Percentiles rank a stretch among this genome's conserved stretches.
Evolutionary conservation across 495 filamentous ascomycete species (phyloP).

Genomic region (Acidomyces sp.): DNA sequence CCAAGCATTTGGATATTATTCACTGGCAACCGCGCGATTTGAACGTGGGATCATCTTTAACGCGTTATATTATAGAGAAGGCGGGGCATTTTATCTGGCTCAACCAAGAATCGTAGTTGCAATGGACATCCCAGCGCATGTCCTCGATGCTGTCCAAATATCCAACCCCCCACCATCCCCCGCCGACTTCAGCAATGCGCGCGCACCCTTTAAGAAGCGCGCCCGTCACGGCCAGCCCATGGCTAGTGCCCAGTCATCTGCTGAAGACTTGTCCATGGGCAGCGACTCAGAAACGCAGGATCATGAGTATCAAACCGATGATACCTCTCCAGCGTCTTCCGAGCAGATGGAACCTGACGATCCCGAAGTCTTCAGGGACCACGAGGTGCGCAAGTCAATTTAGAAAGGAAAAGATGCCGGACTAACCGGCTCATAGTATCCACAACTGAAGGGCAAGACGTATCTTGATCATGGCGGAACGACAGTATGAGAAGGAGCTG

Average conservation of each 20-base stretch:
- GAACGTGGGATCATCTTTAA: too few species aligned
- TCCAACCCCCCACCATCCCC: conserved; percentile 2
- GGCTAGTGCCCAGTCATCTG: conserved; percentile 1
- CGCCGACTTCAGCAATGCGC: background rate
- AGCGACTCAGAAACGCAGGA: conserved; percentile 14
- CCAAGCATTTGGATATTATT: too few species aligned
- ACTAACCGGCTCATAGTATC: too few species aligned
- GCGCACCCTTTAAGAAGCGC: background rate
- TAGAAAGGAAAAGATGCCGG: too few species aligned
- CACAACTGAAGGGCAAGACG: conserved; percentile 32
- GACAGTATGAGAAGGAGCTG: conserved; percentile 29
- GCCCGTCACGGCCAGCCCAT: background rate
- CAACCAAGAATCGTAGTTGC: too few species aligned
- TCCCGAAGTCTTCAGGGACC: conserved; percentile 27
- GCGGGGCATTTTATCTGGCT: too few species aligned
- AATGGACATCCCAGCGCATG: conserved; percentile 16
- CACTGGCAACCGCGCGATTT: too few species aligned
- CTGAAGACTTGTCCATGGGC: conserved; percentile 10
- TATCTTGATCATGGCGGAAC: conserved; percentile 69
- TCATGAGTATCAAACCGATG: conserved; percentile 16
- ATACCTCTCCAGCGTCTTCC: conserved; percentile 10
- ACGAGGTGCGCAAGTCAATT: too few species aligned
- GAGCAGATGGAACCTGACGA: conserved; percentile 16
- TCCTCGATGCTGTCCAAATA: conserved; percentile 10
- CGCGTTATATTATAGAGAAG: too few species aligned